These are phyloP conservation scores for Coprinellus micaceus DNA, from an alignment of 768 basidiomycete genomes.

Conservation along the genomic window DNA sequence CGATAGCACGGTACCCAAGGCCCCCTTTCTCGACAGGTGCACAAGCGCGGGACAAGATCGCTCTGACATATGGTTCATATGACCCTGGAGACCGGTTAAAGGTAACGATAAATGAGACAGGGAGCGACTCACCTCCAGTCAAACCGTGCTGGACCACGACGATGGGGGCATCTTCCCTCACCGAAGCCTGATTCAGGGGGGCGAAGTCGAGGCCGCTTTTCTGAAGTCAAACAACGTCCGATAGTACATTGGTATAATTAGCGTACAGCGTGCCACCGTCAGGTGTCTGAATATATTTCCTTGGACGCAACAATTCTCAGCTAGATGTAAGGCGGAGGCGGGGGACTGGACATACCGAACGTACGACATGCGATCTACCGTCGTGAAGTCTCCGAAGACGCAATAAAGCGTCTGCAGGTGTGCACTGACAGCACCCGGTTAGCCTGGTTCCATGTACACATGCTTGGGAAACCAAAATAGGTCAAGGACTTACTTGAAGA, in stretches of 20 bases:
- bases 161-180: constrained; percentile 44
- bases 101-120: neutral
- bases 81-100: constrained; percentile 50
- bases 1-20: constrained; percentile 83
- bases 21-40: constrained; percentile 74
- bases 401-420: constrained; percentile 63
- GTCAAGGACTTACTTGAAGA: constrained; percentile 36
- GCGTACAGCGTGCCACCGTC: constrained; percentile 69
- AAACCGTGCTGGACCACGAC: constrained; percentile 58
- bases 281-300: constrained; percentile 45
- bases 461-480: neutral
- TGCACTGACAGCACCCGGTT: constrained; percentile 35
- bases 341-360: constrained; percentile 37
- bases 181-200: constrained; percentile 36
- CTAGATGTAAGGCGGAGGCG: neutral
- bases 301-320: constrained; percentile 12
- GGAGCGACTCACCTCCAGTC: constrained; percentile 40
- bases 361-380: constrained; percentile 52
- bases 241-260: neutral
- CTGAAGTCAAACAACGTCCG: constrained; percentile 5
- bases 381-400: constrained; percentile 58
- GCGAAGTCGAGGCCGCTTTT: constrained; percentile 66
- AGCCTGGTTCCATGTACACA: neutral
- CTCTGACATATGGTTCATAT: constrained; percentile 86
- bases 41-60: constrained; percentile 72